Base-by-base conservation (phyloP, 306 rosid genomes). In the Argentina anserina region DNA sequence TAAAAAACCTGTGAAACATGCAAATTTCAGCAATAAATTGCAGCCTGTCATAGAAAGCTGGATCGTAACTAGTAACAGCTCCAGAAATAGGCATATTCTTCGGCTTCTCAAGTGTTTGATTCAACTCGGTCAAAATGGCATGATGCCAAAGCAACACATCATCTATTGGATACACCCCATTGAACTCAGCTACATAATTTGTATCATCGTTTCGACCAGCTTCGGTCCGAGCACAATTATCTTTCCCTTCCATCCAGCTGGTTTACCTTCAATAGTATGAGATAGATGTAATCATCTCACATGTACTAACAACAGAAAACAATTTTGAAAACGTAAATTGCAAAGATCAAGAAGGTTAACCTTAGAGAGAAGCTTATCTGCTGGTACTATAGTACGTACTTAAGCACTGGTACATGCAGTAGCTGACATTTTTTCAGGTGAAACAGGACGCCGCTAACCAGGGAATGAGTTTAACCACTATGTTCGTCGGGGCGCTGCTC, bases 11-110 rank as follows among this genome's bases (percentile, higher is more conserved):
- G 86, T 94, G 96, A 87, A 85, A 94, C 76, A 89, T 87, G 88
- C 93, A 91, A 74, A 94, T 85, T 82, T 94, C 91, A 37, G 97
- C 88, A 53, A 91, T 83, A 75, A 91, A 94, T 78, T 91, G 90
- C 76, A 94, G 73, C 76, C 88, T 85, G 80, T 85, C 86, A 78
- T 83, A 79, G 69, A 87, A 89, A 78, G 86, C 84, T 50, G 87
- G 83, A 81, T 81, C 77, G 53, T 0, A n/a, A 34, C 28, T 13
- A 15, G 87, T 72, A 71, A 89, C 87, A 77, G 90, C 84, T 65
- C 88, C 96, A 70, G 91, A 79, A 64, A 81, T 59, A 59, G 67
- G 72, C 55, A 63, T 76, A 60, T 65, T 72, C 70, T 79, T 80
- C 10, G 83, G 81, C 75, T 61, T 78, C 26, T 50, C 75, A 21